These are phyloP conservation scores for Aspergillus sclerotioniger DNA, from an alignment of 495 filamentous ascomycete species.

Conservation along the genomic window DNA sequence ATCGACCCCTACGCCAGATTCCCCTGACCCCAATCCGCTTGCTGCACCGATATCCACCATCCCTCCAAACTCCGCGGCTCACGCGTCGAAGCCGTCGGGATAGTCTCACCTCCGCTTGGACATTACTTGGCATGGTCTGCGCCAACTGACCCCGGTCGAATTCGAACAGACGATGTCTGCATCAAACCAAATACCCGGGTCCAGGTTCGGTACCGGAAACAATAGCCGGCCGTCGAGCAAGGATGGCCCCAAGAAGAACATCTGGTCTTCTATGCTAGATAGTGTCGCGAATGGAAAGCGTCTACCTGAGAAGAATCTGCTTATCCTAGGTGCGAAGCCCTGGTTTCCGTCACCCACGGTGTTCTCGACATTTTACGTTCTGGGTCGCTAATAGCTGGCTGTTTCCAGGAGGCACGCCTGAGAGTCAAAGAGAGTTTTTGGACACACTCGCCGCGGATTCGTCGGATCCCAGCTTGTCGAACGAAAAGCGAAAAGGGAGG, in stretches of 20 bases:
- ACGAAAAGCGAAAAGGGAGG: conserved; percentile 60
- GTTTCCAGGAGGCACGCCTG: conserved; percentile 73
- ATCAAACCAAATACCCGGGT: conserved; percentile 38
- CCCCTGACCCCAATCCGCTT: conserved; percentile 26
- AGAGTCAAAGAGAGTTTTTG: conserved; percentile 86
- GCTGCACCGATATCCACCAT: conserved; percentile 12
- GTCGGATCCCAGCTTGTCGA: conserved; percentile 48
- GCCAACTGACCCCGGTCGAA: conserved; percentile 37
- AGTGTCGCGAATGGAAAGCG: conserved; percentile 85
- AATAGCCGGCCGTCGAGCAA: conserved; percentile 58
- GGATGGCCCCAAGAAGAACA: conserved; percentile 79
- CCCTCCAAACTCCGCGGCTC: conserved; percentile 2
- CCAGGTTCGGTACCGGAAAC: conserved; percentile 30
- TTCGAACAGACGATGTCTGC: conserved; percentile 43
- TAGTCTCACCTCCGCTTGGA: conserved; percentile 5
- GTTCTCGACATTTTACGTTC: conserved; percentile 6
- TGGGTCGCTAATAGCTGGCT: conserved; percentile 20
- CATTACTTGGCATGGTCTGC: conserved; percentile 34
- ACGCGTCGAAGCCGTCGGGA: conserved; percentile 22
- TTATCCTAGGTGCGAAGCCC: conserved; percentile 66
- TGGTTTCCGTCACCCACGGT: neutral
- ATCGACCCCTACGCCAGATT: conserved; percentile 8
- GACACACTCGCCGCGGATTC: conserved; percentile 71
- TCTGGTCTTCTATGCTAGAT: conserved; percentile 94
- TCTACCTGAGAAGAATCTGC: conserved; percentile 85